A percentile compares a stretch with the other conserved stretches of the same genome.
phyloP scores from a whole-genome alignment of 2,329 filamentous ascomycete species.

The Fonsecaea nubica region DNA sequence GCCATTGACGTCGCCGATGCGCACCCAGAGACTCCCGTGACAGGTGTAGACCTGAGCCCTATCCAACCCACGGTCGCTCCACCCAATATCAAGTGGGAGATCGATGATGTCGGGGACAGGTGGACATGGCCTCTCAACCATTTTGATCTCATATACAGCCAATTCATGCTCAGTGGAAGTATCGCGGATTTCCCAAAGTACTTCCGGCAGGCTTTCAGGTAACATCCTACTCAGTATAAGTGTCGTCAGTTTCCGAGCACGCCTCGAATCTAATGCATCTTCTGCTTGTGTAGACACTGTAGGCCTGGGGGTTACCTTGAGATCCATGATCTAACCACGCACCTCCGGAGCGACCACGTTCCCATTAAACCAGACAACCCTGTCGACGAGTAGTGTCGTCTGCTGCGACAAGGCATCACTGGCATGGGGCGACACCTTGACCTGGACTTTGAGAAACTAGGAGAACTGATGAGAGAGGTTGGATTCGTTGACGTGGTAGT shows the following conservation, averaged over 20 bases:
- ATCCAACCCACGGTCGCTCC: conserved; percentile 51
- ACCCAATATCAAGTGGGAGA: conserved; percentile 61
- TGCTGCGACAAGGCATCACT: conserved; percentile 46
- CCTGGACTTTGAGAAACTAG: conserved; percentile 42
- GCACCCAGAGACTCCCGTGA: conserved; percentile 37
- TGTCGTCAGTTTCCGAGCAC: neutral
- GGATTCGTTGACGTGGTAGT: conserved; percentile 41
- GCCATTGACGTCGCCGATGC: conserved; percentile 36
- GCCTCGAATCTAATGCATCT: conserved; percentile 37
- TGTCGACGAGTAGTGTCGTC: conserved; percentile 28
- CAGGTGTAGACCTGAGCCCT: conserved; percentile 38
- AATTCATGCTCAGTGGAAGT: conserved; percentile 60
- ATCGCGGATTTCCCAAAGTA: conserved; percentile 60
- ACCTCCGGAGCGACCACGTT: conserved; percentile 40
- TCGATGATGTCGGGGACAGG: conserved; percentile 64
- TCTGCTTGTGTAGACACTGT: conserved; percentile 41
- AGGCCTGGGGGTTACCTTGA: conserved; percentile 50
- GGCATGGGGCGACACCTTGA: conserved; percentile 54
- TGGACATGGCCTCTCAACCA: conserved; percentile 61
- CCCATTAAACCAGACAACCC: conserved; percentile 38
- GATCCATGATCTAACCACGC: conserved; percentile 46
- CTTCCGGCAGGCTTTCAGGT: conserved; percentile 34
- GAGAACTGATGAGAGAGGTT: conserved; percentile 36
- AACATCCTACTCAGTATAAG: neutral
- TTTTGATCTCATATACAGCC: conserved; percentile 68